Base-by-base conservation (phyloP, 1,284 basidiomycete genomes). In the Trametes polyzona region DNA sequence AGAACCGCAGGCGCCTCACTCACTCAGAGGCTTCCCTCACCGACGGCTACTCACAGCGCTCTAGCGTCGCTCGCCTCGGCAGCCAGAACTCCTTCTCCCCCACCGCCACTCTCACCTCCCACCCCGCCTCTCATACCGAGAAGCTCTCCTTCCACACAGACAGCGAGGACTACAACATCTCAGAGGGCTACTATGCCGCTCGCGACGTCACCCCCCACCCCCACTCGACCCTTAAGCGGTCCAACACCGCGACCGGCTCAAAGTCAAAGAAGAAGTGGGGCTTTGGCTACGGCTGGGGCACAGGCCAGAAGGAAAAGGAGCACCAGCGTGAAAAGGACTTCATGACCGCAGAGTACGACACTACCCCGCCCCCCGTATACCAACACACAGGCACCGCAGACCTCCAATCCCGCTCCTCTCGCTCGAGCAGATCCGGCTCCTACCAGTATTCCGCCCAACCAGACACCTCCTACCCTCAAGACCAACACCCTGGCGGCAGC, bases 251-350 rank as follows among this genome's bases (percentile, higher is more conserved):
- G 47, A 65, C 62, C 40, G 59, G 61, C 24, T 62, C 61, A 21
- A 63, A 55, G 56, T 49, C 58, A 44, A 33, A 42, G 50, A 83
- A 72, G 69, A 73, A 71, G 59, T 74, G 71, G 47, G 86, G 83
- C 73, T 55, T 55, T 32, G 53, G 53, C 5, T 90, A 88, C 69
- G 87, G 87, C 29, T 88, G 86, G 86, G 85, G 86, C 0, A 58
- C 83, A 37, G 86, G 86, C 48, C 84, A 77, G 72, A 78, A 78
- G 59, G 79, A 80, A 62, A 84, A 85, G 61, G 68, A 69, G 53
- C 65, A 66, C 50, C 74, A 82, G 58, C 47, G 60, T 32, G 76
- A 79, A 51, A 67, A 65, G 52, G 76, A 77, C 43, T 75, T 78
- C 64, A 70, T 64, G 21, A 60, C 66, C 35, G 58, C 66, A 19